Conservation (phyloP, 179 eudicot genomes). For the Silene vulgaris region DNA sequence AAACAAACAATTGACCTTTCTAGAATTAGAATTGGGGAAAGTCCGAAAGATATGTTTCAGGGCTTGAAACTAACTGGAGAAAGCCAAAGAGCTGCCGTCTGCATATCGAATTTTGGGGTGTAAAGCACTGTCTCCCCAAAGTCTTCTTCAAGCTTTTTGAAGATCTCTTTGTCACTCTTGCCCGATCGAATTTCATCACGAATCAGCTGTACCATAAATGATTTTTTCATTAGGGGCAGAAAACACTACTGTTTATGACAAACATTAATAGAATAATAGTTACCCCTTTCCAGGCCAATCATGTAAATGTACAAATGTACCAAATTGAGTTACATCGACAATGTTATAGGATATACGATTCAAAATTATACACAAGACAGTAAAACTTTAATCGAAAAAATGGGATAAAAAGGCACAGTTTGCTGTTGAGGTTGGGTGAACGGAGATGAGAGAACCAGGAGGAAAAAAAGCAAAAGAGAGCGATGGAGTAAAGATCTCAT, state of each 20-base stretch:
- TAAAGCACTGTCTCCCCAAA: slow-evolving; percentile 90
- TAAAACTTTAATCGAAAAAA: not conserved
- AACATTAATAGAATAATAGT: not conserved
- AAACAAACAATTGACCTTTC: slow-evolving; percentile 35
- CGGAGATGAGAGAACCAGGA: not conserved
- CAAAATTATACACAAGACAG: not conserved
- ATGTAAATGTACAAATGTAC: not conserved
- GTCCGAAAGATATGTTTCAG: not conserved
- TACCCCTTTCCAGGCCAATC: not conserved
- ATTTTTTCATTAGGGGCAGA: not conserved
- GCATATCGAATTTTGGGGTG: slow-evolving; percentile 65
- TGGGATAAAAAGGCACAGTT: not conserved
- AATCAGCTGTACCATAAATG: slow-evolving; percentile 54
- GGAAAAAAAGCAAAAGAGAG: too few relatives aligned
- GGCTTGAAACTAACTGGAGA: slow-evolving; percentile 62
- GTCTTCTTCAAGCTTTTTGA: slow-evolving; percentile 88
- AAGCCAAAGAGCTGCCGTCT: slow-evolving; percentile 92
- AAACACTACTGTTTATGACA: not conserved
- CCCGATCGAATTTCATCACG: slow-evolving; percentile 91
- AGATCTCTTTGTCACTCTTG: slow-evolving; percentile 80
- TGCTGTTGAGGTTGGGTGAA: not conserved
- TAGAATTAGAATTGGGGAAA: slow-evolving; percentile 67
- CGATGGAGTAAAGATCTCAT: too few relatives aligned
- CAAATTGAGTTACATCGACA: too few relatives aligned
- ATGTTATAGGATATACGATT: not conserved